Evolutionary conservation across 495 filamentous ascomycete species (phyloP), one percentile per base, ranked within the genome.

Genomic region (Penicillium antarcticum): DNA sequence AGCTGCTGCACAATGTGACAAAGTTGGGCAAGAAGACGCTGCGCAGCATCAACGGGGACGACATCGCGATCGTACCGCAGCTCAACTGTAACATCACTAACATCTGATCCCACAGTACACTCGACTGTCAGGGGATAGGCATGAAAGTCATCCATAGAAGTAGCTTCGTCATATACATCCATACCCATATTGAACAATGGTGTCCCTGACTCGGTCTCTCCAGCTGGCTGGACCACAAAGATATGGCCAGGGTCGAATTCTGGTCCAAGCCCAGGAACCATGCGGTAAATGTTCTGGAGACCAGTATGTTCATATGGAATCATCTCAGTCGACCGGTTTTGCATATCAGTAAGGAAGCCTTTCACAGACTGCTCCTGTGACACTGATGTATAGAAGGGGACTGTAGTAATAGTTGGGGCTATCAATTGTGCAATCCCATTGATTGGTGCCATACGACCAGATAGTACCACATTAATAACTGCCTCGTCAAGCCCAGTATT

Each of bases 281-380:
- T 57, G 6, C 61, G 58, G 39, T 72, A 68, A 36, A 87, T 86
- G 42, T 81, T 70, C 55, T 75, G 71, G 0, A 79, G 56, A 10
- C 76, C 74, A 21, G 61, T 48, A 24, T 77, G 75, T 45, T 79
- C 68, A 46, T 65, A 70, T 10, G 66, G 55, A 17, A 69, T 69
- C 46, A 75, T 68, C 10, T 63, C 60, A 21, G 49, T 57, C 9
- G 56, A 56, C 56, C 69, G 62, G 9, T 42, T 31, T 23, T 78
- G 75, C 5, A 78, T 35, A 1, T 66, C 38, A 32, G 69, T 58
- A 7, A 85, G 60, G 51, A 67, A 50, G 5, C 70, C 53, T 3
- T 31, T 12, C n/a, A 78, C 55, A 2, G 45, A 60, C 6, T 14
- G 10, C 6, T n/a, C 16, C 19, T 57, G 42, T 35, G 73, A 47